phyloP scores from a whole-genome alignment of 257 asterid genomes.

The Solanum appendiculatum region DNA sequence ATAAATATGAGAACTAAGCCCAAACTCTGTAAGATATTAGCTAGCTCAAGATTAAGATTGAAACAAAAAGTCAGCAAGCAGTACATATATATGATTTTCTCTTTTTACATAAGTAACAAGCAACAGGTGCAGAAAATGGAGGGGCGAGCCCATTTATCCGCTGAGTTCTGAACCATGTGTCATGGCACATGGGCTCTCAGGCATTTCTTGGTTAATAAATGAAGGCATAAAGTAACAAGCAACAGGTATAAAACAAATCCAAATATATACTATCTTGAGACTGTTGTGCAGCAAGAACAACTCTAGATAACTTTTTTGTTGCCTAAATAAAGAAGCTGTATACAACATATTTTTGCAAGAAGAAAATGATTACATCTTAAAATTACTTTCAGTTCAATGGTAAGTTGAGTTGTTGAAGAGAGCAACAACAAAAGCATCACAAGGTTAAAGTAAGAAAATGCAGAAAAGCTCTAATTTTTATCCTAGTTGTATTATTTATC shows the following conservation, averaged over 20 bases:
- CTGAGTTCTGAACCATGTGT: background rate
- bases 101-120: background rate
- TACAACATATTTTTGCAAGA: background rate
- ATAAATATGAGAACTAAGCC: no score
- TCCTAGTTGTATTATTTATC: no score
- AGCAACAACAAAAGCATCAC: background rate
- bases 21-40: background rate
- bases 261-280: background rate
- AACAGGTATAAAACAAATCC: background rate
- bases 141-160: background rate
- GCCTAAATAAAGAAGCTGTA: background rate
- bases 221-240: background rate
- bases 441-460: background rate
- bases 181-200: background rate
- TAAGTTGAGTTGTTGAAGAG: background rate
- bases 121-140: background rate
- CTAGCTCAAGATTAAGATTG: background rate
- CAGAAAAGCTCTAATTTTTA: no score
- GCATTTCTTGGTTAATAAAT: background rate
- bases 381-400: background rate
- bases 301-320: background rate
- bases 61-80: background rate
- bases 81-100: background rate
- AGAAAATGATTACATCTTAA: background rate
- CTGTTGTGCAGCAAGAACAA: background rate